These are phyloP conservation scores for Ramaria sp. DNA, from an alignment of 768 basidiomycete genomes.

Conservation along the genomic window DNA sequence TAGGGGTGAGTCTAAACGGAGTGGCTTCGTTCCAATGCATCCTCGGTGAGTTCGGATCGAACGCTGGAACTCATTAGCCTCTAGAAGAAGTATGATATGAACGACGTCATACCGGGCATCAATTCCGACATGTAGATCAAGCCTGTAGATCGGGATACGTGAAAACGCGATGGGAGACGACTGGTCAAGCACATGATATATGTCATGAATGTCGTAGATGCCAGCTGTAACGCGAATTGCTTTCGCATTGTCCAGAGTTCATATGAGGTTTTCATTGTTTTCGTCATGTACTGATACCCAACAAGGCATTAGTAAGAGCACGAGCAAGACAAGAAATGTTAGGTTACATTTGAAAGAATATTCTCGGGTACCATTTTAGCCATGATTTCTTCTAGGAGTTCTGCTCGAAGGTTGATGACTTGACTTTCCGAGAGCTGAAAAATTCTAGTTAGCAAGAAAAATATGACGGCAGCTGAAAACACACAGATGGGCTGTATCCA, in stretches of 20 bases:
- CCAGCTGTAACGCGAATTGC: conserved; percentile 87
- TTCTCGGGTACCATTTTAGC: conserved; percentile 86
- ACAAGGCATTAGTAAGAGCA: neutral
- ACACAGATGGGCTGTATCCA: conserved; percentile 21
- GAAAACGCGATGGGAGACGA: conserved; percentile 76
- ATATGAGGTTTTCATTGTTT: conserved; percentile 70
- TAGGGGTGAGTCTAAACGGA: conserved; percentile 95
- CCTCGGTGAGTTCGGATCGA: conserved; percentile 36
- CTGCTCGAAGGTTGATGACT: conserved; percentile 64
- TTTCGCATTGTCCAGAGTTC: conserved; percentile 97
- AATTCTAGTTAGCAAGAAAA: neutral
- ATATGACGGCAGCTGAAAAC: neutral
- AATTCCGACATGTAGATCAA: conserved; percentile 89
- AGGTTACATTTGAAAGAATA: conserved; percentile 62
- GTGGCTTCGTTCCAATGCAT: conserved; percentile 79
- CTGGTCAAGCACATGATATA: conserved; percentile 78
- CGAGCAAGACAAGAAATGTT: conserved; percentile 1
- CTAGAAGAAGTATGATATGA: neutral
- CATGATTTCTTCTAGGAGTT: conserved; percentile 80
- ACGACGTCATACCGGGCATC: conserved; percentile 52
- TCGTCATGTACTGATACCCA: conserved; percentile 70
- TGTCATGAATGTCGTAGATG: conserved; percentile 86
- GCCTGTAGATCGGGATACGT: conserved; percentile 82
- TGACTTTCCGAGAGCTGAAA: conserved; percentile 17
- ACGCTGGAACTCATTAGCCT: conserved; percentile 14